These are phyloP conservation scores for Wickerhamiella galacta DNA, from an alignment of 805 yeast species.

Conservation along the genomic window DNA sequence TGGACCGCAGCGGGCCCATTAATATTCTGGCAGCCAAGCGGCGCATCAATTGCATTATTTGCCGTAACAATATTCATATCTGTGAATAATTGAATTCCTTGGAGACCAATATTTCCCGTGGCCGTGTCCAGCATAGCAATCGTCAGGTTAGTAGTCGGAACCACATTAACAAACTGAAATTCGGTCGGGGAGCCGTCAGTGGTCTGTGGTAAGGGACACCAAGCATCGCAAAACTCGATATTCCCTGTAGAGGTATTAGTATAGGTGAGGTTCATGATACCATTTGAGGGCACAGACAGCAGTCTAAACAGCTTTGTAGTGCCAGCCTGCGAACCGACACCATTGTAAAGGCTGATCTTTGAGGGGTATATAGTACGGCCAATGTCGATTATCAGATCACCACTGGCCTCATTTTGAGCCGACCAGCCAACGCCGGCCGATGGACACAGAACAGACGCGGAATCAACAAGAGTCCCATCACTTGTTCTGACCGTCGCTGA, in stretches of 20 bases:
- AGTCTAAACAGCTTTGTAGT: slow-evolving; percentile 46
- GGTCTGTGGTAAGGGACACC: slow-evolving; percentile 52
- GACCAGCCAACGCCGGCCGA: slow-evolving; percentile 8
- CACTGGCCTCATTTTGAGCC: slow-evolving; percentile 9
- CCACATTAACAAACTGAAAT: slow-evolving; percentile 56
- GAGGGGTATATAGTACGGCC: slow-evolving; percentile 36
- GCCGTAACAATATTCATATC: slow-evolving; percentile 47
- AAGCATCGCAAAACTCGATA: slow-evolving; percentile 61
- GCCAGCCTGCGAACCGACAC: slow-evolving; percentile 32
- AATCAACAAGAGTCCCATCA: slow-evolving; percentile 7
- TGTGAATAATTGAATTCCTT: slow-evolving; percentile 60
- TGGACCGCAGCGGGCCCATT: slow-evolving; percentile 21
- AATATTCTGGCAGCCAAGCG: slow-evolving; percentile 35
- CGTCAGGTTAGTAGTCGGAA: slow-evolving; percentile 44
- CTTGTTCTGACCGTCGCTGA: slow-evolving; percentile 14
- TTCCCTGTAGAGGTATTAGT: slow-evolving; percentile 53
- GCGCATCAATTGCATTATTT: slow-evolving; percentile 49
- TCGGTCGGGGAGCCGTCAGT: slow-evolving; percentile 44
- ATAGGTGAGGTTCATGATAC: slow-evolving; percentile 85
- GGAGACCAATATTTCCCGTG: slow-evolving; percentile 51
- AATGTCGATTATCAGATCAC: slow-evolving; percentile 10
- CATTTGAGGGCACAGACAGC: slow-evolving; percentile 58
- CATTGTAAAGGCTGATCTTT: slow-evolving; percentile 54
- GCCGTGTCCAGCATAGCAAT: slow-evolving; percentile 50
- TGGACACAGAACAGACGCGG: slow-evolving; percentile 41